Conservation (phyloP, 352 stramenopile genomes). For the Globisporangium nodosum region DNA sequence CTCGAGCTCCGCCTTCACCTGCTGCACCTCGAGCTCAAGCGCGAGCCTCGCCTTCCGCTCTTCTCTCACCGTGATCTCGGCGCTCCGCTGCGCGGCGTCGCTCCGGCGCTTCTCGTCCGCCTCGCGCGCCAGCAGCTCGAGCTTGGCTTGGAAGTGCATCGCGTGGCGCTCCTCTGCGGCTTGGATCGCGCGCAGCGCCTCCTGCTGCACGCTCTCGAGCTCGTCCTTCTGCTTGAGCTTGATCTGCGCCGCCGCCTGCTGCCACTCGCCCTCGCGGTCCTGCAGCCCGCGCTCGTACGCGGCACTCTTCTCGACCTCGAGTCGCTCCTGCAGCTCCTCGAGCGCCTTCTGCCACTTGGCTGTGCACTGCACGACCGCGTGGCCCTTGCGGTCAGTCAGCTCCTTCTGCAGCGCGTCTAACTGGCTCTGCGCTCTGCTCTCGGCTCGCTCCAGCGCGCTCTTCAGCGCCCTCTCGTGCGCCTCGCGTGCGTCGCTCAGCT, state of each 20-base stretch:
- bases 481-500: constrained; percentile 24
- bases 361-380: constrained; percentile 55
- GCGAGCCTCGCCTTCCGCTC: constrained; percentile 19
- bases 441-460: constrained; percentile 22
- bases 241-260: constrained; percentile 62
- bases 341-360: constrained; percentile 67
- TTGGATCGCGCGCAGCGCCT: constrained; percentile 57
- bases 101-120: constrained; percentile 25
- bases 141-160: constrained; percentile 36
- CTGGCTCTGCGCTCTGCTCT: constrained; percentile 28
- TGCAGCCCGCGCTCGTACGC: constrained; percentile 55
- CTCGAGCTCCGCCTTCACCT: constrained; percentile 20
- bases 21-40: constrained; percentile 11
- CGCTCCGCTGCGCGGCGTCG: constrained; percentile 14
- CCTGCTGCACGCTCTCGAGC: constrained; percentile 46
- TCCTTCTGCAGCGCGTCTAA: constrained; percentile 48
- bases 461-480: constrained; percentile 29
- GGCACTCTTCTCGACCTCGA: constrained; percentile 56
- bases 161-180: constrained; percentile 59
- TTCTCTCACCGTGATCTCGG: constrained; percentile 23
- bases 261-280: constrained; percentile 74
- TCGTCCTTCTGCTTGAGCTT: constrained; percentile 73
- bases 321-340: constrained; percentile 54
- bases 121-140: constrained; percentile 22
- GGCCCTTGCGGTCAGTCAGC: constrained; percentile 52